Evolutionary conservation across 805 yeast genomes (phyloP).

Genomic region (Komagataella ulmi): DNA sequence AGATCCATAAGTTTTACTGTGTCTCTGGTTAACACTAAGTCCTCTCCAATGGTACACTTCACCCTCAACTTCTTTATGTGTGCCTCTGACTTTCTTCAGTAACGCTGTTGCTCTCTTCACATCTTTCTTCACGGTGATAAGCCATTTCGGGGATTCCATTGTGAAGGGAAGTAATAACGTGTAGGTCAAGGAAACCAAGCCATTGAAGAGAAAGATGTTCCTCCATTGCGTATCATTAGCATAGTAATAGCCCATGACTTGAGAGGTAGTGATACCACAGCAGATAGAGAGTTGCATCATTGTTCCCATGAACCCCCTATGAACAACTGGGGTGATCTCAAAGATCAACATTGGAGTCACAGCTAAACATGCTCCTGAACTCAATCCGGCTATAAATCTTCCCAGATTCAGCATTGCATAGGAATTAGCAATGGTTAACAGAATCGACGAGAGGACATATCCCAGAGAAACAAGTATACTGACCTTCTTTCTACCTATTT

Average conservation of each 20-base stretch:
- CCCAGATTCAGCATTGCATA: constrained; percentile 15
- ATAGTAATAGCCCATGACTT: constrained; percentile 19
- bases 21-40: not conserved
- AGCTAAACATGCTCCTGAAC: constrained; percentile 25
- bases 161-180: constrained; percentile 21
- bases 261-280: constrained; percentile 22
- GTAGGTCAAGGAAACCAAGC: constrained; percentile 9
- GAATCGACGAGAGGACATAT: constrained; percentile 16
- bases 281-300: constrained; percentile 25
- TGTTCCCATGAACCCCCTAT: constrained; percentile 27
- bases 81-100: constrained; percentile 7
- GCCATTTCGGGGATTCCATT: constrained; percentile 29
- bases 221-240: constrained; percentile 26
- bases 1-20: not conserved
- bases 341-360: constrained; percentile 26
- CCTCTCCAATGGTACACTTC: constrained; percentile 5
- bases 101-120: constrained; percentile 16
- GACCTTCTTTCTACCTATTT: constrained; percentile 40
- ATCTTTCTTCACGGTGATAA: constrained; percentile 19
- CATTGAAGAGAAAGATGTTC: constrained; percentile 16
- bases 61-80: constrained; percentile 2
- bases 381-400: constrained; percentile 22
- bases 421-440: constrained; percentile 15
- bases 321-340: constrained; percentile 25
- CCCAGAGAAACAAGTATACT: constrained; percentile 11